Evolutionary conservation across 1,284 basidiomycete genomes (phyloP), one percentile per base, ranked within the genome.

Genomic region (Cystobasidiaceae sp.): DNA sequence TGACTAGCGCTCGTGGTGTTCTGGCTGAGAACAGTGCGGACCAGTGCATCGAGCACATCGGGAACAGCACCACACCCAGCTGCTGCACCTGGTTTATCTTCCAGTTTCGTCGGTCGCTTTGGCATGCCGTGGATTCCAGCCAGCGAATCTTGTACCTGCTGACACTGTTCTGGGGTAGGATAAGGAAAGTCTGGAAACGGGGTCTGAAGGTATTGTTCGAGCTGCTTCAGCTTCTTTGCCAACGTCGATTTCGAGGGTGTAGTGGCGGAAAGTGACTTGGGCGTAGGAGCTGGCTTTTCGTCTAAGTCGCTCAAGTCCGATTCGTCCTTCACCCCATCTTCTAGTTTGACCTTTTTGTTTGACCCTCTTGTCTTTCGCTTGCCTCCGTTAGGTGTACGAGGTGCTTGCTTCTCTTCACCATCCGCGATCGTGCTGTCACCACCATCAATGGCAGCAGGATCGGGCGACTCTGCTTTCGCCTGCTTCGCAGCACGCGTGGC

Each of bases 1-100:
- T 56, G 11, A 64, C 61, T 89, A 28, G 76, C 75, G 39, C 78
- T 78, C 34, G 84, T 84, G 0, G 88, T 90, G 72, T 88, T 89
- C 74, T 89, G 87, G 37, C 84, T 85, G 19, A 90, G 80, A 62
- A 89, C 83, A 0, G 86, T 88, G 33, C 84, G 82, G 21, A 89
- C 82, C 68, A 88, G 80, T 0, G 86, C 81, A 70, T 89, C 88
- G 51, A 89, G 80, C 46, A 89, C 85, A 64, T 85, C 82, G 0
- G 83, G 82, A 1, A 82, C 81, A 48, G 79, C 76, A 0, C 84
- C 85, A 67, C 85, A 86, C 1, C 81, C 82, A 55, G 73, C 71
- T 1, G 81, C 81, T 2, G 81, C 67, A 7, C 67, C 66, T 19
- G 58, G 61, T 21, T 49, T 39, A 52, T 71, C 80, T 66, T 78